Conservation (phyloP, 2,329 filamentous ascomycete species). For the Arthrobotrys entomopaga region DNA sequence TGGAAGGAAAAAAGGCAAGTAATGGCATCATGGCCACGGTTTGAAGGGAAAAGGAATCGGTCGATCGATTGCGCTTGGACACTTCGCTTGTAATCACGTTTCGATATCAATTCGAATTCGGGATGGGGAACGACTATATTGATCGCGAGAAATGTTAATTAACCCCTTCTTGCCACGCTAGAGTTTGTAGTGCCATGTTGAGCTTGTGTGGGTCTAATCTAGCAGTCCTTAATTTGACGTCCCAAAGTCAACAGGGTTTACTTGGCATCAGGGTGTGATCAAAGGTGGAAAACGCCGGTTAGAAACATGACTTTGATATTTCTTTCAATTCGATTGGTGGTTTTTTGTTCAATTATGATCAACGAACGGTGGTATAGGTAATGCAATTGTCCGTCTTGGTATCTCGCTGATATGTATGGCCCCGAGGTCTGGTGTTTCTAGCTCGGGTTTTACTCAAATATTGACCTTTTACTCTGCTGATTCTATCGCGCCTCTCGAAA, state of each 20-base stretch:
- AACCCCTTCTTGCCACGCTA: constrained; percentile 28
- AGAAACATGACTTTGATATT: background rate
- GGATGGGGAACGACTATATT: background rate
- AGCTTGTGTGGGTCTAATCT: constrained; percentile 33
- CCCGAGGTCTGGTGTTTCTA: no score
- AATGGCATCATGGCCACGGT: background rate
- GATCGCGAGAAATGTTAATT: constrained; percentile 48
- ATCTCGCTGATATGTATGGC: no score
- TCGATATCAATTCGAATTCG: constrained; percentile 31
- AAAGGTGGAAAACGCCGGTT: no score
- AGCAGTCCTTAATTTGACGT: constrained; percentile 34
- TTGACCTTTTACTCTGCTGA: no score
- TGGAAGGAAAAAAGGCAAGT: no score
- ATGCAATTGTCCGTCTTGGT: no score
- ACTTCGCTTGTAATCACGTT: constrained; percentile 22
- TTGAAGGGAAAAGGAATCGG: background rate
- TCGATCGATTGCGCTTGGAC: constrained; percentile 30
- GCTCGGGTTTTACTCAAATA: no score
- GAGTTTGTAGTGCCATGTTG: constrained; percentile 29
- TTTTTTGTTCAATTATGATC: no score
- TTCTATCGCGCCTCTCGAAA: no score
- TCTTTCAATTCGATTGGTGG: background rate
- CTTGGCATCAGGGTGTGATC: no score
- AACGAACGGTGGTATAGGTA: no score
- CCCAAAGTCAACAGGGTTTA: constrained; percentile 13